Evolutionary conservation across 352 stramenopile species (phyloP).

Genomic region (Pythium brassicae): DNA sequence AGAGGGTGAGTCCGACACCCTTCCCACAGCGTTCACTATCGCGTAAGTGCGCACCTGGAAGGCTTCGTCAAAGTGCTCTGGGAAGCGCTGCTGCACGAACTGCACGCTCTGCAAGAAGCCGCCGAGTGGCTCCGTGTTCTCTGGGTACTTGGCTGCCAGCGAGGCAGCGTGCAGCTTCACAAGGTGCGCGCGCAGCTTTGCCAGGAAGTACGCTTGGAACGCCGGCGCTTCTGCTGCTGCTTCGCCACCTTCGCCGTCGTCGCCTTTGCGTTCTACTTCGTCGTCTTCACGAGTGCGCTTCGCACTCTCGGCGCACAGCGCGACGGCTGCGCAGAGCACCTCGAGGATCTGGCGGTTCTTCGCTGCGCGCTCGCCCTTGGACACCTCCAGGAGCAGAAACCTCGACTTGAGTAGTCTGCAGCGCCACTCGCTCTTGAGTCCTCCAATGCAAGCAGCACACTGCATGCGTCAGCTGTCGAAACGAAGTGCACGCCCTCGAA

Average conservation of each 20-base stretch:
- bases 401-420: constrained; percentile 50
- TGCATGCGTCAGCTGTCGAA: background rate
- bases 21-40: background rate
- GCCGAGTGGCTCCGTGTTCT: constrained; percentile 12
- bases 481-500: no score
- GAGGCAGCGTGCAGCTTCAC: constrained; percentile 47
- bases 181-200: constrained; percentile 46
- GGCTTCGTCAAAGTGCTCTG: constrained; percentile 32
- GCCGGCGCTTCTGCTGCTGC: background rate
- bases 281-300: background rate
- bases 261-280: background rate
- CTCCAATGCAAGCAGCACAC: background rate
- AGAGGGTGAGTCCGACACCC: background rate
- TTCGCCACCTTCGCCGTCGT: background rate
- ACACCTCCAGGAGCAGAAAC: constrained; percentile 40
- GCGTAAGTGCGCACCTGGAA: constrained; percentile 40
- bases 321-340: constrained; percentile 44
- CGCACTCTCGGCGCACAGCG: constrained; percentile 19
- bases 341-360: constrained; percentile 42
- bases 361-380: constrained; percentile 29
- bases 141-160: constrained; percentile 22
- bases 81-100: constrained; percentile 40
- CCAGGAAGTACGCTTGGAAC: constrained; percentile 47
- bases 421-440: constrained; percentile 28
- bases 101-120: constrained; percentile 43